phyloP scores from a whole-genome alignment of 2,329 filamentous ascomycete genomes.

The Calonectria naviculata region DNA sequence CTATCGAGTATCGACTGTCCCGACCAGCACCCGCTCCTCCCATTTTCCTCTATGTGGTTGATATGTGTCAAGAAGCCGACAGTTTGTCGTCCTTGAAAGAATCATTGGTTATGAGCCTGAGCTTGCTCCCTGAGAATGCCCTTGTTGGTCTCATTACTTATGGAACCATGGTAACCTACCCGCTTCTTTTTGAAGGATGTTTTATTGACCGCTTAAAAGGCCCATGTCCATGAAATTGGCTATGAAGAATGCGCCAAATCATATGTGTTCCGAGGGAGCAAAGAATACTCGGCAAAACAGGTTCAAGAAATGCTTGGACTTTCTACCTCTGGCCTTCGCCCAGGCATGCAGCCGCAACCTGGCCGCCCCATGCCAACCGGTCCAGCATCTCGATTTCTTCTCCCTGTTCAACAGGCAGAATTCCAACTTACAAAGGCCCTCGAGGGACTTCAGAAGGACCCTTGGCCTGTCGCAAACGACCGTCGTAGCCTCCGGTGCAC shows the following conservation, averaged over 20 bases:
- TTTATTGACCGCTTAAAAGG: conserved; percentile 58
- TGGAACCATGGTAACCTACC: conserved; percentile 83
- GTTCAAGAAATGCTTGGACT: conserved; percentile 99
- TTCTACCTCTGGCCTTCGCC: conserved; percentile 76
- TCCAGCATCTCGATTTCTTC: conserved; percentile 87
- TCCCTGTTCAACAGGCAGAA: conserved; percentile 95
- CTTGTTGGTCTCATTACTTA: conserved; percentile 87
- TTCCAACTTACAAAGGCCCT: conserved; percentile 97
- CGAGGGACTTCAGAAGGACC: conserved; percentile 95
- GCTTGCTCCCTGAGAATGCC: conserved; percentile 82
- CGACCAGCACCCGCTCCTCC: conserved; percentile 86
- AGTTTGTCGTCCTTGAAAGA: conserved; percentile 86
- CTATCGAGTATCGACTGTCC: conserved; percentile 88
- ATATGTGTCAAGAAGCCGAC: conserved; percentile 90
- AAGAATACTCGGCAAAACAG: conserved; percentile 98
- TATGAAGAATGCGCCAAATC: conserved; percentile 99
- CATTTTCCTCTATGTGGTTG: conserved; percentile 89
- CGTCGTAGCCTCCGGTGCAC: conserved; percentile 91
- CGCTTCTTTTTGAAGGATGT: background rate
- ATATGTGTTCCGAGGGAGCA: conserved; percentile 97
- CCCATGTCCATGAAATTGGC: conserved; percentile 97
- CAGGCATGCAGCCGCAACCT: conserved; percentile 78
- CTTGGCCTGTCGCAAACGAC: conserved; percentile 96
- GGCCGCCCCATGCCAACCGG: conserved; percentile 82
- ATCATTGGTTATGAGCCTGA: conserved; percentile 87